Evolutionary conservation across 768 basidiomycete species (phyloP), one percentile per base, ranked within the genome.

Genomic region (Harrya chromipes): DNA sequence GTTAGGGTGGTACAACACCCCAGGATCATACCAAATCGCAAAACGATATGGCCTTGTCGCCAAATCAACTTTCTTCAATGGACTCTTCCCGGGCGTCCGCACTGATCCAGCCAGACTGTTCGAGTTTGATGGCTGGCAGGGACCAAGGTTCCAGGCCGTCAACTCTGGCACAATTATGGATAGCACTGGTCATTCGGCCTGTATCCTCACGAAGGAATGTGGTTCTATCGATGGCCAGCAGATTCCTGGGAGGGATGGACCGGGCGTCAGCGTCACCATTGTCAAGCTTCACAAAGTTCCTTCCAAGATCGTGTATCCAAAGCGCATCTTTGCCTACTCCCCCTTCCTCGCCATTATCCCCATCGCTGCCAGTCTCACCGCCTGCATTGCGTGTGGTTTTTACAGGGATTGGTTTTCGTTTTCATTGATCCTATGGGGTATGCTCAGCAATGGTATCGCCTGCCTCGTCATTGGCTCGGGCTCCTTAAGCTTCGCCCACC

Each of bases 1-100:
- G 66, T 34, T 73, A 16, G 70, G 70, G 7, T 73, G 70, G 66
- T 73, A 72, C 34, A 72, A 73, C 35, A 57, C 72, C 11, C 70
- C 70, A 5, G 70, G 70, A 13, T 68, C 70, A 9, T 70, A 68
- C 43, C 49, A 55, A 20, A 61, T 73, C 12, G 72, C 68, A 10
- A 72, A 60, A 49, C 59, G 62, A 38, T 72, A 67, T 9, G 64
- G 62, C 4, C 57, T 59, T 31, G 63, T 71, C 9, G 66, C 70
- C 31, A 62, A 56, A 19, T 66, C 68, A 21, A 61, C 50, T 33
- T 55, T 72, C 34, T 70, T 70, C 52, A 59, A 65, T 29, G 68
- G 65, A 8, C 57, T 70, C 23, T 70, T 64, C 41, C 71, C 71
- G 0, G 68, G 71, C 2, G 55, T 63, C 23, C 62, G 62, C 20